These are phyloP conservation scores for Sphaerobolus stellatus DNA, from an alignment of 1,284 basidiomycete genomes.

Conservation along the genomic window DNA sequence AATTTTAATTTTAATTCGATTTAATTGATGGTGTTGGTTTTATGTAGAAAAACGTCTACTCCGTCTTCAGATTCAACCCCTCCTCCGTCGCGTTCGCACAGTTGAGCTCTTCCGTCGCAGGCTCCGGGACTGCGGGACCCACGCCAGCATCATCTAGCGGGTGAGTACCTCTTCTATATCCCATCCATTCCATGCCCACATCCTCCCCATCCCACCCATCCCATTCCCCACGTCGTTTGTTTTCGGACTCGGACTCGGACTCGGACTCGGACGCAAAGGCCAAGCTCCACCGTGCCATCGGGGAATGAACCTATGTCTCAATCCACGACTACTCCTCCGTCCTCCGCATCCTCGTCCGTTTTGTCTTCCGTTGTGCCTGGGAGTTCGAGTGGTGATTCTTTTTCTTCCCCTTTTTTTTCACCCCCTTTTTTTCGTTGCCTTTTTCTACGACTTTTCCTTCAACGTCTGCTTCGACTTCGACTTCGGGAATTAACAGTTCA, in stretches of 20 bases:
- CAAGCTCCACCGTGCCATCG: too few species aligned
- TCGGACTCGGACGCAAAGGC: too few species aligned
- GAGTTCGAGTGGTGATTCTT: too few species aligned
- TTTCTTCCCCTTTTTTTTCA: too few species aligned
- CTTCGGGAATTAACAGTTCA: too few species aligned
- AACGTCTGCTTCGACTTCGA: too few species aligned
- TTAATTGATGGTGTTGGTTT: neutral
- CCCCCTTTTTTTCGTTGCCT: too few species aligned
- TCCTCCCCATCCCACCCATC: neutral
- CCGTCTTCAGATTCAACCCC: constrained; percentile 76
- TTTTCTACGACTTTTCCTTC: too few species aligned
- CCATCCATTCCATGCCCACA: neutral
- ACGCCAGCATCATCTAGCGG: constrained; percentile 81
- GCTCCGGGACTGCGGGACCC: constrained; percentile 68
- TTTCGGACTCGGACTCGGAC: too few species aligned
- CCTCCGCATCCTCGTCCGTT: neutral
- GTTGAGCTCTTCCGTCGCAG: constrained; percentile 63
- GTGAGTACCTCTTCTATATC: constrained; percentile 38
- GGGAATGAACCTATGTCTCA: too few species aligned
- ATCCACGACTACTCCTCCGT: neutral
- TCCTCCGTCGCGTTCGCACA: constrained; percentile 81
- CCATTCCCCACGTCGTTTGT: too few species aligned
- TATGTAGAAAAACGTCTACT: constrained; percentile 83
- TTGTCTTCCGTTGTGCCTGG: neutral
- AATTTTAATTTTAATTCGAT: neutral